Evolutionary conservation across 768 basidiomycete species (phyloP), one percentile per base, ranked within the genome.

Genomic region (Tylopilus felleus): DNA sequence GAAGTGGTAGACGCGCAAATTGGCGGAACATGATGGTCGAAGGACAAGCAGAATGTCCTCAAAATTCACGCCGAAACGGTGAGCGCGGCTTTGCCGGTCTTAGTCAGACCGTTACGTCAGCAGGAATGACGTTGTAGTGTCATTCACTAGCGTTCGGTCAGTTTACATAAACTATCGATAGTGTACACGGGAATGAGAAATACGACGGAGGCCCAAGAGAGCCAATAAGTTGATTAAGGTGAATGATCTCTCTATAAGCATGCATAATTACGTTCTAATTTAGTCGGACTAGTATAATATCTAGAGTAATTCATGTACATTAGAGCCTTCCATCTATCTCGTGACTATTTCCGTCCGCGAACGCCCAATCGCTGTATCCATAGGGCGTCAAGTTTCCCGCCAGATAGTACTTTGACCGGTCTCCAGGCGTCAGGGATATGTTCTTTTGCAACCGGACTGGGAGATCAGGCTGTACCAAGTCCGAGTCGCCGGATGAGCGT

Each of bases 1-100:
- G 77, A 8, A 84, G 66, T 21, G 82, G 74, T 50, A 80, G 70
- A 72, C 77, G 80, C 61, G 80, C 71, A 17, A 83, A 68, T 56
- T 78, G 75, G 58, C 79, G 72, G 62, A 86, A 75, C 84, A 85
- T 86, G 56, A 25, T 62, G 58, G 55, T 55, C 49, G 52, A 31
- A 14, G 25, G 43, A 57, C 47, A 43, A 49, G 42, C 21, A 46
- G 22, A 33, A n/a, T 27, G 5, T 8, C 5, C 35, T 48, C 55
- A 59, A 68, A 67, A 66, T 68, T 66, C 64, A 27, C 47, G 58
- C 57, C 56, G 52, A 42, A 19, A 22, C 22, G 19, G 21, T 56
- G 47, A 47, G 5, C 19, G 25, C 38, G 39, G 2, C 33, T 42
- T 38, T 41, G 39, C 54, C 49, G 28, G 46, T 52, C 55, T 68